Conservation (phyloP, 495 filamentous ascomycete species). For the Tuber microsphaerosporum region DNA sequence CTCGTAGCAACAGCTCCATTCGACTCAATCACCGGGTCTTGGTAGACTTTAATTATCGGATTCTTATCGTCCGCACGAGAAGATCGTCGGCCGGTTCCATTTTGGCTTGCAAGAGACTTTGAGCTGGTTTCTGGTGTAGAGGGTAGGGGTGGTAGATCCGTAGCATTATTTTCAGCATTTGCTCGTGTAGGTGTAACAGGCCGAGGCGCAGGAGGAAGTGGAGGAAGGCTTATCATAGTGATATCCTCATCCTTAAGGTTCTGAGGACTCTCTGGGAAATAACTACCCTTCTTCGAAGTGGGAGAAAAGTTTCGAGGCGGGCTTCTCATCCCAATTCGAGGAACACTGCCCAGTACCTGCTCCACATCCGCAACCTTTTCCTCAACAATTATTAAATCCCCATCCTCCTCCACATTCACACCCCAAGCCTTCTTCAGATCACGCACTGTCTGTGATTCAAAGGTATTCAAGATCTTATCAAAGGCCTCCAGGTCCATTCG, state of each 20-base stretch:
- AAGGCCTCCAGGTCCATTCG: slow-evolving; percentile 33
- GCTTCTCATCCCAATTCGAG: slow-evolving; percentile 33
- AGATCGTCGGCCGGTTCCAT: slow-evolving; percentile 31
- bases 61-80: slow-evolving; percentile 37
- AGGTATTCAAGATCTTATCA: slow-evolving; percentile 38
- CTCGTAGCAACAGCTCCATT: slow-evolving; percentile 47
- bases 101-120: slow-evolving; percentile 13
- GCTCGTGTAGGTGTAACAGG: slow-evolving; percentile 29
- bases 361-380: slow-evolving; percentile 42
- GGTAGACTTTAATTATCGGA: slow-evolving; percentile 50
- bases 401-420: slow-evolving; percentile 36
- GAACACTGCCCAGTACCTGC: slow-evolving; percentile 38
- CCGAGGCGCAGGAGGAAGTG: slow-evolving; percentile 26
- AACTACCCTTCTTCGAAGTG: slow-evolving; percentile 24
- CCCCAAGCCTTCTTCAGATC: slow-evolving; percentile 41
- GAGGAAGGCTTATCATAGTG: slow-evolving; percentile 45
- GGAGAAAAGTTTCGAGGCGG: slow-evolving; percentile 21
- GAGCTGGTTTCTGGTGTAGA: slow-evolving; percentile 20
- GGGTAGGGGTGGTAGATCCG: slow-evolving; percentile 35
- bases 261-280: slow-evolving; percentile 28
- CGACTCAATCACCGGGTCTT: slow-evolving; percentile 53
- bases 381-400: slow-evolving; percentile 31
- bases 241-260: slow-evolving; percentile 48
- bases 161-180: slow-evolving; percentile 17
- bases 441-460: slow-evolving; percentile 34